Conservation (phyloP, 2,329 filamentous ascomycete genomes). For the Tolypocladium inflatum region DNA sequence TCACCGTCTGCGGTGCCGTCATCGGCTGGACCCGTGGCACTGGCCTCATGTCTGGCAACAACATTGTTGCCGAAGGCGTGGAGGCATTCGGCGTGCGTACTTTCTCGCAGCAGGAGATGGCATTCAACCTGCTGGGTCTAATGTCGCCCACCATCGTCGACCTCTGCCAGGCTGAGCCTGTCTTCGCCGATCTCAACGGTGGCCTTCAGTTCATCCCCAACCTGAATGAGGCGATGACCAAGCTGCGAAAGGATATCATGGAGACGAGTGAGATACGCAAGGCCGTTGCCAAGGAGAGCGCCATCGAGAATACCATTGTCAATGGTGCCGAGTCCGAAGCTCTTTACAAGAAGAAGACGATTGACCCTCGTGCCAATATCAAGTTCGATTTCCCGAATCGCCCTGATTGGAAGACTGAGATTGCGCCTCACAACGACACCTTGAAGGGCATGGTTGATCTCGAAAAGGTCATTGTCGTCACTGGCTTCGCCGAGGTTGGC, state of each 20-base stretch:
- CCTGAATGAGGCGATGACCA: constrained; percentile 88
- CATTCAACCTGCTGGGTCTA: constrained; percentile 92
- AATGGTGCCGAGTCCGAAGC: constrained; percentile 89
- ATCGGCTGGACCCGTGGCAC: constrained; percentile 99
- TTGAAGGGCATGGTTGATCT: constrained; percentile 98
- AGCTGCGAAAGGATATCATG: constrained; percentile 86
- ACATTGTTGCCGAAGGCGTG: constrained; percentile 92
- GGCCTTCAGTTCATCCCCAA: constrained; percentile 96
- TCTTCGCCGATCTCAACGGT: constrained; percentile 95
- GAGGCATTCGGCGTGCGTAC: constrained; percentile 95
- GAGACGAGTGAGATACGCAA: constrained; percentile 90
- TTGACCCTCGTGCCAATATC: constrained; percentile 93
- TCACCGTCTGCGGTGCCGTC: constrained; percentile 95
- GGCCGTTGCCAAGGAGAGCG: constrained; percentile 90
- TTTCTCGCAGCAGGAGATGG: constrained; percentile 99
- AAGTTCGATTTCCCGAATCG: constrained; percentile 91
- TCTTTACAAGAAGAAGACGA: constrained; percentile 87
- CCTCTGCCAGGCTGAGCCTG: constrained; percentile 88
- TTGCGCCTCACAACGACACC: constrained; percentile 77
- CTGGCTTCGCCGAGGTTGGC: constrained; percentile 90
- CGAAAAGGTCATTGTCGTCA: constrained; percentile 95
- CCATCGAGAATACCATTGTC: constrained; percentile 94
- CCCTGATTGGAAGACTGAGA: constrained; percentile 84
- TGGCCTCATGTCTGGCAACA: constrained; percentile 95
- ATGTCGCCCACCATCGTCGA: constrained; percentile 94